Percentiles rank a stretch among this genome's conserved stretches.
Evolutionary conservation across 805 yeast species (phyloP).

Genomic region (Wickerhamomyces sydowiorum): DNA sequence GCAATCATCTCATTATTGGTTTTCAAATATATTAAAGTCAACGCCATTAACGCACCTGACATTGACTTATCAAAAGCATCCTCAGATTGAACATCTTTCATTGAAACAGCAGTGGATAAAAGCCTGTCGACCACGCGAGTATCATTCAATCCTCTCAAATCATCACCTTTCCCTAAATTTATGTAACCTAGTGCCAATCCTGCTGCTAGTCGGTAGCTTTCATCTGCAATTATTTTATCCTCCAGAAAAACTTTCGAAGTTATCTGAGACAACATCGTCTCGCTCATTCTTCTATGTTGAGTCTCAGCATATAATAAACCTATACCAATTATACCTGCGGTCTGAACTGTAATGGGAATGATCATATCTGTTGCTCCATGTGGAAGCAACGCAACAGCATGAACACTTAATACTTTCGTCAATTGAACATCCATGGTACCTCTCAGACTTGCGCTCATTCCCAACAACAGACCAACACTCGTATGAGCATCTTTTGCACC

Average conservation of each 20-base stretch:
- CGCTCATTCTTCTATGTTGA: conserved; percentile 83
- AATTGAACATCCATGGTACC: conserved; percentile 83
- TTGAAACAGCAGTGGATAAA: conserved; percentile 49
- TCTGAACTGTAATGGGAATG: conserved; percentile 76
- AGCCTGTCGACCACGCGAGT: conserved; percentile 58
- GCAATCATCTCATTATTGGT: conserved; percentile 60
- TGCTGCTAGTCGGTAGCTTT: conserved; percentile 80
- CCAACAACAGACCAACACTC: conserved; percentile 81
- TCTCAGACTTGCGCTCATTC: conserved; percentile 84
- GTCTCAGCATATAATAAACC: conserved; percentile 77
- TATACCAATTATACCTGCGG: conserved; percentile 87
- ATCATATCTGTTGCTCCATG: conserved; percentile 86
- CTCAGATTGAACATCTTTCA: conserved; percentile 57
- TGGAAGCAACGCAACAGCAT: conserved; percentile 86
- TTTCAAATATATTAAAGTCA: conserved; percentile 67
- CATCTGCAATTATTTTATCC: conserved; percentile 55
- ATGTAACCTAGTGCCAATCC: conserved; percentile 86
- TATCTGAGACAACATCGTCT: conserved; percentile 66
- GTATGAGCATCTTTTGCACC: conserved; percentile 85
- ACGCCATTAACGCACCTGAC: conserved; percentile 71
- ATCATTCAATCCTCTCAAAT: conserved; percentile 53
- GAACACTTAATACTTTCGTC: conserved; percentile 89
- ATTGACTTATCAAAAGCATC: conserved; percentile 56
- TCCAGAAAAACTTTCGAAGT: conserved; percentile 45
- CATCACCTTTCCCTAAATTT: conserved; percentile 71